phyloP scores from a whole-genome alignment of 306 rosid genomes.

The Vigna unguiculata region DNA sequence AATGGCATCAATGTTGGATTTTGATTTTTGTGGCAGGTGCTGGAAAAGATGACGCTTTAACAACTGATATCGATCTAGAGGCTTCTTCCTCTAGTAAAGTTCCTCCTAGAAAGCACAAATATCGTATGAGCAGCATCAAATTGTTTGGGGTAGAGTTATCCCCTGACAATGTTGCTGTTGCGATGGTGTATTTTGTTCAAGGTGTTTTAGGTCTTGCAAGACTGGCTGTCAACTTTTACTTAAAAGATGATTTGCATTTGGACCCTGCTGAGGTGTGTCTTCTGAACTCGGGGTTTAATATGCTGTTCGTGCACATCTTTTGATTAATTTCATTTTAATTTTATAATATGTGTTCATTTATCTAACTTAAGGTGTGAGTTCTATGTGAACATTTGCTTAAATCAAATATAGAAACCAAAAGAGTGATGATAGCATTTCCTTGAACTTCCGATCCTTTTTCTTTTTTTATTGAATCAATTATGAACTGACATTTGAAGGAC shows the following conservation, averaged over 20 bases:
- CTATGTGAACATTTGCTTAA: slow-evolving; percentile 16
- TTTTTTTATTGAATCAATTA: slow-evolving; percentile 24
- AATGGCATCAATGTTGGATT: slow-evolving; percentile 31
- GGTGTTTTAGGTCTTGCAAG: slow-evolving; percentile 96
- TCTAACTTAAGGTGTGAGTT: slow-evolving; percentile 15
- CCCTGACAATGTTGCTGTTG: slow-evolving; percentile 91
- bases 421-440: slow-evolving; percentile 11
- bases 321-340: slow-evolving; percentile 23
- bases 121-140: slow-evolving; percentile 48
- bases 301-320: slow-evolving; percentile 23
- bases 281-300: slow-evolving; percentile 39
- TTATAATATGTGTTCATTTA: slow-evolving; percentile 9
- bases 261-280: slow-evolving; percentile 93
- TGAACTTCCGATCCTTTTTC: neutral
- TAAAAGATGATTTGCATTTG: slow-evolving; percentile 91
- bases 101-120: slow-evolving; percentile 54
- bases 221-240: slow-evolving; percentile 86
- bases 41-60: slow-evolving; percentile 60
- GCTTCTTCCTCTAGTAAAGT: slow-evolving; percentile 51
- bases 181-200: slow-evolving; percentile 99
- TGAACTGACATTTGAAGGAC: slow-evolving; percentile 28
- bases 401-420: slow-evolving; percentile 6
- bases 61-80: slow-evolving; percentile 57
- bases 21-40: slow-evolving; percentile 57
- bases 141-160: slow-evolving; percentile 82